Evolutionary conservation across 768 basidiomycete species (phyloP).

Genomic region (Boletellus ananiceps): DNA sequence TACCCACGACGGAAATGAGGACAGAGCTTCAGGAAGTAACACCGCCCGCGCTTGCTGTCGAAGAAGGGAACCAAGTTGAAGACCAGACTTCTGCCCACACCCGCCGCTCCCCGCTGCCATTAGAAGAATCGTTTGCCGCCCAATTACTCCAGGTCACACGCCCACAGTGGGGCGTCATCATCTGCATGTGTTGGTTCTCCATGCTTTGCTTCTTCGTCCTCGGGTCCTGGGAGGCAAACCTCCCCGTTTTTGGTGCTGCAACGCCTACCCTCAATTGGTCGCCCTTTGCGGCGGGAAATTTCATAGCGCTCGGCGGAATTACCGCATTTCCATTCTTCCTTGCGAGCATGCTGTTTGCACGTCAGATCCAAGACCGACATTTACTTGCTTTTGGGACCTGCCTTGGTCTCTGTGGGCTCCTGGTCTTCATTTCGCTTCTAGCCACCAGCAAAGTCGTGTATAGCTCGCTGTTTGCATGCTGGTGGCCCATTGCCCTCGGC

Average conservation of each 20-base stretch:
- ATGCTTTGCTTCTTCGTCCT: conserved; percentile 70
- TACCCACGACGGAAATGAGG: conserved; percentile 20
- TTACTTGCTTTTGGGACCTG: conserved; percentile 50
- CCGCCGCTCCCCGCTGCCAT: neutral
- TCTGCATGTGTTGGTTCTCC: conserved; percentile 67
- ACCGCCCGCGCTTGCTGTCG: neutral
- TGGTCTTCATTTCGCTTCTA: conserved; percentile 48
- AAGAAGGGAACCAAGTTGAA: conserved; percentile 2
- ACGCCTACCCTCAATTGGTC: conserved; percentile 45
- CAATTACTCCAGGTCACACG: conserved; percentile 17
- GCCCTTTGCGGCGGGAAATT: conserved; percentile 63
- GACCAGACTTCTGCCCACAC: neutral
- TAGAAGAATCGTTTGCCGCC: conserved; percentile 4
- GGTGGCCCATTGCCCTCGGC: conserved; percentile 56
- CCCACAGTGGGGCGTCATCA: conserved; percentile 48
- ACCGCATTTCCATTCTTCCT: conserved; percentile 64
- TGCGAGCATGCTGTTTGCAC: conserved; percentile 52
- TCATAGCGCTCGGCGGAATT: conserved; percentile 64
- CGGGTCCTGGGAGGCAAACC: conserved; percentile 64
- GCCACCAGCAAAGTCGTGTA: conserved; percentile 39
- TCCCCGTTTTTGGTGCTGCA: conserved; percentile 53
- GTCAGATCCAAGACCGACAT: conserved; percentile 55
- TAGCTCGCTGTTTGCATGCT: conserved; percentile 41
- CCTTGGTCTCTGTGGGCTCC: conserved; percentile 49
- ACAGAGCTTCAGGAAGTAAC: conserved; percentile 10